Evolutionary conservation across 2,329 filamentous ascomycete genomes (phyloP).

Genomic region (Amphichorda felina): DNA sequence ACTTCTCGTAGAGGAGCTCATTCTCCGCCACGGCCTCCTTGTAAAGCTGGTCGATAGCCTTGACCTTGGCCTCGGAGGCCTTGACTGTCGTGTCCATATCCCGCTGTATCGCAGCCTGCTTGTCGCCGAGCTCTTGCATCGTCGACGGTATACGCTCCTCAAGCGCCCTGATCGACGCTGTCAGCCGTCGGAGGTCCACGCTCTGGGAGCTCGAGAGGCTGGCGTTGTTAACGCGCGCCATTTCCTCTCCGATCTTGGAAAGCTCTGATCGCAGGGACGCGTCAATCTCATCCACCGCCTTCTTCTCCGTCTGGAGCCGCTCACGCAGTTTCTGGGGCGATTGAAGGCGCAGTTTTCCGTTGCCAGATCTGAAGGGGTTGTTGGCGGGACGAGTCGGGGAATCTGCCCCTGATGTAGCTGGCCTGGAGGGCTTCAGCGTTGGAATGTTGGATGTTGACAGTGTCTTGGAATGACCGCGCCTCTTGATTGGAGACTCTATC

Average conservation of each 20-base stretch:
- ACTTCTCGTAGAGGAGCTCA: conserved; percentile 80
- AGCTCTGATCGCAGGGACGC: conserved; percentile 63
- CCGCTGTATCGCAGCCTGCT: conserved; percentile 50
- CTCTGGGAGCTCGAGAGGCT: conserved; percentile 16
- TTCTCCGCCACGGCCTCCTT: conserved; percentile 84
- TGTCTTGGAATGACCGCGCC: conserved; percentile 31
- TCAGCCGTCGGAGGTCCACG: conserved; percentile 34
- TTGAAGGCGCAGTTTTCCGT: conserved; percentile 52
- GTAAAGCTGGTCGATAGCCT: conserved; percentile 78
- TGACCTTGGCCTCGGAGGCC: conserved; percentile 66
- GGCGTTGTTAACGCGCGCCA: conserved; percentile 44
- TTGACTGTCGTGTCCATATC: conserved; percentile 63
- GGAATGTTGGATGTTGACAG: conserved; percentile 43
- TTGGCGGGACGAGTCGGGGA: conserved; percentile 14
- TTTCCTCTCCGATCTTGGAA: conserved; percentile 68
- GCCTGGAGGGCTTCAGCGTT: conserved; percentile 30
- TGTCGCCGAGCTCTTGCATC: conserved; percentile 45
- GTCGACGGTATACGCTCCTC: conserved; percentile 54
- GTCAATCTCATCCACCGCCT: conserved; percentile 58
- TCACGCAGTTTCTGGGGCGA: conserved; percentile 70
- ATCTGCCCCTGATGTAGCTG: conserved; percentile 12
- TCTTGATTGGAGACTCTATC: conserved; percentile 11
- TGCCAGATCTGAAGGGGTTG: conserved; percentile 8
- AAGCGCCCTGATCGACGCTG: conserved; percentile 49
- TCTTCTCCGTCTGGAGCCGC: conserved; percentile 72